Base-by-base conservation (phyloP, 805 yeast species). In the Candida cerambycidarum region DNA sequence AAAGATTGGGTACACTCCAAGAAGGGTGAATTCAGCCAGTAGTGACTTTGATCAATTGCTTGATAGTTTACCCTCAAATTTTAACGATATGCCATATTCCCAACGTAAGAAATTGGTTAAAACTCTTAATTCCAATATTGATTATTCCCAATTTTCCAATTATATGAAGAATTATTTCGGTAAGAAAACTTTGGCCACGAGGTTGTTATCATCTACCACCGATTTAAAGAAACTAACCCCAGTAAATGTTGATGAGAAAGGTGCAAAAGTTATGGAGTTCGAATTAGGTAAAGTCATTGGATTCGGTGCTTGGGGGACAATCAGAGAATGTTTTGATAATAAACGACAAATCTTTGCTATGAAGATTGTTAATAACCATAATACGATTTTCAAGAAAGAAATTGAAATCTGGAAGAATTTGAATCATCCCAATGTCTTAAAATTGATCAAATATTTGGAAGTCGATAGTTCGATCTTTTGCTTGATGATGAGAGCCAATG, bases 271-370 rank as follows among this genome's bases (percentile, higher is more conserved):
- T 1, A 51, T 83, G 65, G 81, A 78, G 12, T 79, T 80, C 51
- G 73, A 63, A 24, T 58, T 89, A 23, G 96, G 95, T 1, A 80
- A 80, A 51, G 75, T 83, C 9, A 82, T 89, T 47, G 96, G 96
- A 1, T 79, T 78, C 57, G 97, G 97, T 11, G 95, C 96, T 0
- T 90, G 93, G 85, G 95, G 96, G 9, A 75, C 83, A 21, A 83
- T 89, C 9, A 68, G 95, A 44, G 92, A 85, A 57, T 85, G 92
- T 48, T 60, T 18, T 21, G 43, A 40, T 25, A 9, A 60, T 3
- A 47, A 51, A n/a, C 50, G 49, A 29, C 67, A 69, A 10, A 55
- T 63, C 3, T 55, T 58, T 42, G 95, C 93, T 0, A 78, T 85
- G 50, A 85, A 85, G 58, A 74, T 78, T 37, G 80, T 81, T 19